A percentile compares a stretch with the other conserved stretches of the same genome.
phyloP scores from a whole-genome alignment of 2,329 filamentous ascomycete species.

The Xylariaceae sp. region DNA sequence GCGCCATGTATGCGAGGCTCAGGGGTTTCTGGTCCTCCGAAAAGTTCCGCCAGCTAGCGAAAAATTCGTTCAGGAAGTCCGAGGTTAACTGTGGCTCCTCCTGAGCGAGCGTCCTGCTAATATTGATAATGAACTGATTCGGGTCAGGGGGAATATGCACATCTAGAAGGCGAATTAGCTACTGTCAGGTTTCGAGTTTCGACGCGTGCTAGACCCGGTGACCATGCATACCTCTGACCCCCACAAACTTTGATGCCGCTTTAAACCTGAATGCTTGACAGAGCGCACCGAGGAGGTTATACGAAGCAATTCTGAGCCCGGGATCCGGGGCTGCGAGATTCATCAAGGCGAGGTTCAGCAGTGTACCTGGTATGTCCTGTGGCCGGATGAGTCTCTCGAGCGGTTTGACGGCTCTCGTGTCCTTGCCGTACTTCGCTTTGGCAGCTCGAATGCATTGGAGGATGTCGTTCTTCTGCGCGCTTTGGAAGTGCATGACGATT shows the following conservation, averaged over 20 bases:
- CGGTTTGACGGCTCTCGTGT: constrained; percentile 54
- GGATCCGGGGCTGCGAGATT: constrained; percentile 60
- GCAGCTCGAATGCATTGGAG: constrained; percentile 58
- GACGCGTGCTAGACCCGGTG: not conserved
- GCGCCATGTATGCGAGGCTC: constrained; percentile 64
- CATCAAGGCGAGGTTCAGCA: constrained; percentile 61
- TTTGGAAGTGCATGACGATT: constrained; percentile 68
- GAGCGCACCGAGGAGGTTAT: constrained; percentile 61
- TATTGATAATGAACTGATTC: constrained; percentile 58
- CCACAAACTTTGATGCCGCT: constrained; percentile 55
- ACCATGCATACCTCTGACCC: constrained; percentile 48
- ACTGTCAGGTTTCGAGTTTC: not conserved
- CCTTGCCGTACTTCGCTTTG: constrained; percentile 60
- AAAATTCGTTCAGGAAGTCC: constrained; percentile 68
- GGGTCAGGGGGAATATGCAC: constrained; percentile 59
- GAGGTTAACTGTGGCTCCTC: constrained; percentile 62
- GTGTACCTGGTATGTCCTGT: constrained; percentile 64
- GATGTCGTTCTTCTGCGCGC: constrained; percentile 57
- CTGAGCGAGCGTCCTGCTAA: constrained; percentile 57
- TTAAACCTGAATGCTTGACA: constrained; percentile 64
- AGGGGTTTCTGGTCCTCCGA: constrained; percentile 61
- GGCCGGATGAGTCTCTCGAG: constrained; percentile 62
- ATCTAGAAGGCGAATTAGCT: constrained; percentile 37
- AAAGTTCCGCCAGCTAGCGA: constrained; percentile 66
- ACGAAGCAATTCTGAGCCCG: constrained; percentile 56